Conservation (phyloP, 2,329 filamentous ascomycete species). For the Emergomyces orientalis region DNA sequence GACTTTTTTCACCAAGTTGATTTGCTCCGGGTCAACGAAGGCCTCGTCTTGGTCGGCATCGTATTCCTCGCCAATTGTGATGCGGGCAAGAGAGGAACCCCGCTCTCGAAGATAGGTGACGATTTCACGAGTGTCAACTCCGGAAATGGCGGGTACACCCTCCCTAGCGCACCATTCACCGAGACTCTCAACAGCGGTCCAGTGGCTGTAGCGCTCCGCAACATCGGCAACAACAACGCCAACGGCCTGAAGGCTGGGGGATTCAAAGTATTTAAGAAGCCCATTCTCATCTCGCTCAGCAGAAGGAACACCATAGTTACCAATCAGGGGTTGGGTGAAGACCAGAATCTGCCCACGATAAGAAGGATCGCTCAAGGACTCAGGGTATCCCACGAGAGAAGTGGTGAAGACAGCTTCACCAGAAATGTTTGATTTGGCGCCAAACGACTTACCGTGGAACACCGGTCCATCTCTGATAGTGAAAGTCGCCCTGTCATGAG, state of each 20-base stretch:
- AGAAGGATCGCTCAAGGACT: slow-evolving; percentile 65
- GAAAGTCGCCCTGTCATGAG: slow-evolving; percentile 75
- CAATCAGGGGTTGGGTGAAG: slow-evolving; percentile 95
- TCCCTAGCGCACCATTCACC: slow-evolving; percentile 92
- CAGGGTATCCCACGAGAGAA: slow-evolving; percentile 92
- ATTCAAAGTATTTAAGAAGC: slow-evolving; percentile 95
- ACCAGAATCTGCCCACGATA: slow-evolving; percentile 82
- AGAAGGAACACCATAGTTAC: slow-evolving; percentile 96
- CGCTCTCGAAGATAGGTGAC: slow-evolving; percentile 94
- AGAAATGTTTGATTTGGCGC: slow-evolving; percentile 91
- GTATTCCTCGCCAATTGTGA: slow-evolving; percentile 94
- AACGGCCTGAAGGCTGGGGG: slow-evolving; percentile 90
- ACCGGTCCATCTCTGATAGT: slow-evolving; percentile 94
- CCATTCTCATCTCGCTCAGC: slow-evolving; percentile 75
- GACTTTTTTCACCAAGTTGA: slow-evolving; percentile 91
- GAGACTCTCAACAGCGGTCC: slow-evolving; percentile 93
- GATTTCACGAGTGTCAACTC: slow-evolving; percentile 92
- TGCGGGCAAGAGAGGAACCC: slow-evolving; percentile 88
- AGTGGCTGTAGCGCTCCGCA: slow-evolving; percentile 90
- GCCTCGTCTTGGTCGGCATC: slow-evolving; percentile 97
- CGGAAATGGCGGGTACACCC: slow-evolving; percentile 90
- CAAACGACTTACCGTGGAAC: slow-evolving; percentile 93
- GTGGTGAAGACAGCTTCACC: slow-evolving; percentile 98
- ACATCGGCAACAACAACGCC: slow-evolving; percentile 95
- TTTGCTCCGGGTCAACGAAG: slow-evolving; percentile 88